Evolutionary conservation across 2,329 filamentous ascomycete species (phyloP), one percentile per base, ranked within the genome.

Genomic region (Epichloe sylvatica): DNA sequence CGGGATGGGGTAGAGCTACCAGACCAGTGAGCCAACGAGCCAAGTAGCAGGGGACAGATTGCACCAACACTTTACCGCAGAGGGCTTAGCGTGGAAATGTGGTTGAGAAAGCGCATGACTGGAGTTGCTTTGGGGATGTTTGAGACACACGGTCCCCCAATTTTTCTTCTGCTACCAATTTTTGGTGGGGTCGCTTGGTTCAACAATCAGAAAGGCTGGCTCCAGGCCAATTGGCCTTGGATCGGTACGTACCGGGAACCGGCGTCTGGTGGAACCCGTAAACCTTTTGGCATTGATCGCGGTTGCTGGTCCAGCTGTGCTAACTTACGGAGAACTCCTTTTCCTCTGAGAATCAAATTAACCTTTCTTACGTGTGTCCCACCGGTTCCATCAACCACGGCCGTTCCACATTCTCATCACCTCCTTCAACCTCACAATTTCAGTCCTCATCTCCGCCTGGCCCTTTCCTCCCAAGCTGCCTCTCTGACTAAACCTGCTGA

Each of bases 131-230:
- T 44, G 48, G 36, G 48, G 42, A 50, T 40, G 36, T 21, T 35
- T 30, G 30, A 34, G 23, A 34, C 47, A 35, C 8, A 34, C 43
- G 54, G 54, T 60, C 60, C 63, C 63, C 63, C 62, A 62, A 63
- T 59, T 61, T 62, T 62, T 64, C 62, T 54, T 57, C 15, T 57
- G 47, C 52, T 57, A 53, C 57, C 56, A 56, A 59, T 53, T 59
- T 59, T 55, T 59, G 58, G 63, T 65, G 63, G 63, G 62, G 55
- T 62, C 23, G n/a, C 48, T 56, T 40, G 48, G 62, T 65, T 65
- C 63, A 65, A 65, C 63, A 65, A 65, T 64, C 61, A 56, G 59
- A 49, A 55, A 49, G 51, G 51, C 41, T 53, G 47, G 33, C 36
- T 19, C 35, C 8, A 9, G 49, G 49, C 45, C 44, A 38, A 30